These are phyloP conservation scores for Wickerhamomyces alni DNA, from an alignment of 805 yeast genomes.

Conservation along the genomic window DNA sequence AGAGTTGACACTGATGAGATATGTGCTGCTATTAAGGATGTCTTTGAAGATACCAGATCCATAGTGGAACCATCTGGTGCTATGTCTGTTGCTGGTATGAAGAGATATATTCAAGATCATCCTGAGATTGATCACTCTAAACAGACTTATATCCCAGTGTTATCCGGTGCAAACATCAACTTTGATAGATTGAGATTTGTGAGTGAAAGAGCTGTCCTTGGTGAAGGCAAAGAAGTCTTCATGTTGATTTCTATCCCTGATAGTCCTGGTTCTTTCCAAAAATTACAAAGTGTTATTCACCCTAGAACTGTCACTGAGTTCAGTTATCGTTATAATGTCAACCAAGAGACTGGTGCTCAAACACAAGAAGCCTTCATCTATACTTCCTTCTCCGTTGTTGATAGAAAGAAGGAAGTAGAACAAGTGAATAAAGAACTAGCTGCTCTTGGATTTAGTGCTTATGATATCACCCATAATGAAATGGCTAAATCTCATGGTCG, in stretches of 20 bases:
- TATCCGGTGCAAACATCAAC: conserved; percentile 98
- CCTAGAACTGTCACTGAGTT: conserved; percentile 95
- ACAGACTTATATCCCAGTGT: conserved; percentile 73
- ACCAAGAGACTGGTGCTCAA: conserved; percentile 25
- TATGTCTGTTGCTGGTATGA: conserved; percentile 89
- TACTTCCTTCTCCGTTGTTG: conserved; percentile 79
- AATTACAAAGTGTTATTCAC: conserved; percentile 67
- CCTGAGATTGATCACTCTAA: conserved; percentile 66
- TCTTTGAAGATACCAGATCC: conserved; percentile 91
- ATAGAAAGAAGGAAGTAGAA: conserved; percentile 66
- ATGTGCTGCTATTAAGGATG: conserved; percentile 94
- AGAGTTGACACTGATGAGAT: conserved; percentile 87
- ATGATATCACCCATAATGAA: conserved; percentile 87
- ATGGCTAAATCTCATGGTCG: conserved; percentile 96
- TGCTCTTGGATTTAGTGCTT: conserved; percentile 62
- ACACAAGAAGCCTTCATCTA: conserved; percentile 65
- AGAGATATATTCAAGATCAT: conserved; percentile 64
- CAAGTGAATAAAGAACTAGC: conserved; percentile 55
- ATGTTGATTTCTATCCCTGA: conserved; percentile 89
- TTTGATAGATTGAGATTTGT: conserved; percentile 94
- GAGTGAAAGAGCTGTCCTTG: conserved; percentile 95
- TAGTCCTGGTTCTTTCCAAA: conserved; percentile 81
- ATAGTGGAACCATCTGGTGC: conserved; percentile 98
- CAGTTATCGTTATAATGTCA: conserved; percentile 68
- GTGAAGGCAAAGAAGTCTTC: conserved; percentile 96